Base-by-base conservation (phyloP, 169 alveolate genomes). In the Plasmodium vivax region DNA sequence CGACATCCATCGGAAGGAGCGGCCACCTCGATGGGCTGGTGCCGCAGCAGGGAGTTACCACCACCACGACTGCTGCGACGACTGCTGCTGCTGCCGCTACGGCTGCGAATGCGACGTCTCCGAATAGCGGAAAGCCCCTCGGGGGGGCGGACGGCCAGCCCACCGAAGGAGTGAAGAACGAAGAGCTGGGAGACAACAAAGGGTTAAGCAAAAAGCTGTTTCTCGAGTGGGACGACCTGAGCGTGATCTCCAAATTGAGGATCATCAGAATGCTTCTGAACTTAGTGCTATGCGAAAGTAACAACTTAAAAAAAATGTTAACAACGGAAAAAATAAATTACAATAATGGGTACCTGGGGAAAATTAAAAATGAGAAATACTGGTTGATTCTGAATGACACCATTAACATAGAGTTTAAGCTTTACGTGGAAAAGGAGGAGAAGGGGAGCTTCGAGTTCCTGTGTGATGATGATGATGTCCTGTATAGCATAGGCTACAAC, bases 381-480 rank as follows among this genome's bases (percentile, higher is more conserved):
- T 92, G 95, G 95, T 34, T 92, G 5, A 92, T 92, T 9, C 27
- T 82, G 2, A 92, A 92, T 92, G 95, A 92, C 58, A 92, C 92
- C 1, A 16, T 79, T 14, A 43, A 47, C 30, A 92, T 92, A 2
- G 95, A 92, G 45, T 82, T 71, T 92, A 92, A 92, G 45, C 82
- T 92, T 30, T 92, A 92, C 68, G 58, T 92, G 5, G 95, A 92
- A 19, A 92, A 47, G 79, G 95, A 92, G 75, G 95, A 92, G 54
- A 19, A 62, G 3, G 95, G 95, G 9, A 34, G 47, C 10, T 92
- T 92, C 51, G 92, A 82, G 19, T 82, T 92, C 9, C 14, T 92
- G 2, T 92, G 95, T 56, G 92, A 92, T 71, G 84, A 92, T 72
- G 95, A 92, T 45, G 92, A 92, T 51, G 79, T 73, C 12, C 45